phyloP scores from a whole-genome alignment of 176 grass and related monocot species.

The Urochloa ruziziensis region DNA sequence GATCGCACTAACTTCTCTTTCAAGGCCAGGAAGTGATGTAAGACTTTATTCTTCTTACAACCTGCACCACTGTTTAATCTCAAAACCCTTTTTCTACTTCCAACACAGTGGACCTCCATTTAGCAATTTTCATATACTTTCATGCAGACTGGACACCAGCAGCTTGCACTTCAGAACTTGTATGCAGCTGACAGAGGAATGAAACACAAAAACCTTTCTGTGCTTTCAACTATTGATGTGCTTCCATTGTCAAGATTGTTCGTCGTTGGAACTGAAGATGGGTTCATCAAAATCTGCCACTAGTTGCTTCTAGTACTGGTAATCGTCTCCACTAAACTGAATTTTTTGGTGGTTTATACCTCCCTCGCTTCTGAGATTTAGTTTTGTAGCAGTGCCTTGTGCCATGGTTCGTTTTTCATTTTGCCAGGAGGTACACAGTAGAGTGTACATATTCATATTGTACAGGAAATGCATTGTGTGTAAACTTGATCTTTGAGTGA shows the following conservation, averaged over 20 bases:
- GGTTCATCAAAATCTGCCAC: conserved; percentile 87
- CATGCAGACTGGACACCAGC: conserved; percentile 46
- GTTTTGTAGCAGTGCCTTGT: neutral
- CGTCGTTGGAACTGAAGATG: conserved; percentile 91
- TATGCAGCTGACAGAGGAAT: conserved; percentile 63
- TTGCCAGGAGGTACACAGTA: neutral
- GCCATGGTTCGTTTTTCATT: conserved; percentile 19
- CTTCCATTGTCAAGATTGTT: conserved; percentile 94
- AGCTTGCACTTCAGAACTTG: conserved; percentile 71
- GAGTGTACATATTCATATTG: neutral
- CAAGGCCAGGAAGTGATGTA: conserved; percentile 60
- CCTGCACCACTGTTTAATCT: neutral
- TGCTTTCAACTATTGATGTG: conserved; percentile 73
- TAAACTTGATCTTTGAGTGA: conserved; percentile 17
- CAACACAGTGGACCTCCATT: neutral
- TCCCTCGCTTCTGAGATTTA: neutral
- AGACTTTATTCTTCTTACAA: conserved; percentile 13
- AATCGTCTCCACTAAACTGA: neutral
- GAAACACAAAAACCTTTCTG: conserved; percentile 69
- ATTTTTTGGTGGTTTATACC: neutral
- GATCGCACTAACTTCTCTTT: conserved; percentile 75
- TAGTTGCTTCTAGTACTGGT: conserved; percentile 45
- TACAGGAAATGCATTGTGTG: neutral
- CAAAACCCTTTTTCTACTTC: conserved; percentile 1
- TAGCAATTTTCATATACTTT: neutral